Evolutionary conservation across 2,329 filamentous ascomycete genomes (phyloP).

Genomic region (Didymellaceae sp.): DNA sequence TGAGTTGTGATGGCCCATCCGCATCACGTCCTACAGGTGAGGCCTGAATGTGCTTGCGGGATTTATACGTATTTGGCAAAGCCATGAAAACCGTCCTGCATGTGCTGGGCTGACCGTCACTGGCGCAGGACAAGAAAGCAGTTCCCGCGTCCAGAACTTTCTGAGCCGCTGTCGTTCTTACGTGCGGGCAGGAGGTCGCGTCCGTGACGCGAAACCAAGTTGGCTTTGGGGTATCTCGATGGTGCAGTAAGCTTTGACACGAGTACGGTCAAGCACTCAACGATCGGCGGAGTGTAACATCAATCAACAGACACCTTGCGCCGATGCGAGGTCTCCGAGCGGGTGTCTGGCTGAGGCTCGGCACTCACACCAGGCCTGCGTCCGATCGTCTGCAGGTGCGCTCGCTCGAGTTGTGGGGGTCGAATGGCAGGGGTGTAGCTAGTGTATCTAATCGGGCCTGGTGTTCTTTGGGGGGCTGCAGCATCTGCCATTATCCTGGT

Average conservation of each 20-base stretch:
- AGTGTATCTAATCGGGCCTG: constrained; percentile 3
- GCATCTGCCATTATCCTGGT: constrained; percentile 18
- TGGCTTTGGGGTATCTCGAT: background rate
- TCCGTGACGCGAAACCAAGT: background rate
- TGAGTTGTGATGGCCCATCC: background rate
- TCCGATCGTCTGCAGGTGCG: constrained; percentile 33
- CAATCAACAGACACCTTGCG: constrained; percentile 9
- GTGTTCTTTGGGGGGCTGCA: constrained; percentile 5
- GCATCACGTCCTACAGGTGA: constrained; percentile 8
- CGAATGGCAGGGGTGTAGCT: constrained; percentile 20
- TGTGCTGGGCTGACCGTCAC: constrained; percentile 8
- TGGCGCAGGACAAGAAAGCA: constrained; percentile 15
- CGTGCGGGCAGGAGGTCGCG: background rate
- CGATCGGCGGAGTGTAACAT: constrained; percentile 3
- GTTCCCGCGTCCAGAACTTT: constrained; percentile 11
- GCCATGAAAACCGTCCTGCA: constrained; percentile 16
- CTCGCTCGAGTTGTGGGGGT: constrained; percentile 31
- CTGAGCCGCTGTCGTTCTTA: constrained; percentile 1
- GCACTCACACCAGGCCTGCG: constrained; percentile 22
- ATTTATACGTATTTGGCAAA: constrained; percentile 25
- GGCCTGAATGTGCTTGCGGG: constrained; percentile 20
- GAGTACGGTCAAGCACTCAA: background rate
- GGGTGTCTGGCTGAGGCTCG: constrained; percentile 9
- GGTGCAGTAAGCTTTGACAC: background rate
- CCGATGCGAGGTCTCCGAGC: background rate